Percentiles rank a stretch among this genome's conserved stretches.
Evolutionary conservation across 768 basidiomycete genomes (phyloP).

Genomic region (Kwoniella shandongensis): DNA sequence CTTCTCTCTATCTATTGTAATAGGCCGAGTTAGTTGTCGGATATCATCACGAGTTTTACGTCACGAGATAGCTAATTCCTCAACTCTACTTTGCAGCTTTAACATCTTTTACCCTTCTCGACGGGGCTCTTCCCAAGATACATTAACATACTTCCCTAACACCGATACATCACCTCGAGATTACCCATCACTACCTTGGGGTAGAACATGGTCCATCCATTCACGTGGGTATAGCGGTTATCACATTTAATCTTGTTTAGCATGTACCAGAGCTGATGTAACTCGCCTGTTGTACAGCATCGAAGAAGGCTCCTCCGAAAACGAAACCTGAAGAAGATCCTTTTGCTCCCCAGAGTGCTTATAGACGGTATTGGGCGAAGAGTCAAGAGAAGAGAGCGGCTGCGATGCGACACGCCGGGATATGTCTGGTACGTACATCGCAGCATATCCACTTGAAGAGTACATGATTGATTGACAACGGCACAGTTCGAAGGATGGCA

Average conservation of each 20-base stretch:
- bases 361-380: constrained; percentile 15
- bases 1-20: neutral
- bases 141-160: constrained; percentile 22
- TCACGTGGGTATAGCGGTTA: constrained; percentile 2
- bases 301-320: neutral
- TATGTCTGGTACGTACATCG: constrained; percentile 13
- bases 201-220: constrained; percentile 23
- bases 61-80: neutral
- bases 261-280: neutral
- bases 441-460: neutral
- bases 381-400: constrained; percentile 11
- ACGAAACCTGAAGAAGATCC: constrained; percentile 10
- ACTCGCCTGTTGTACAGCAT: neutral
- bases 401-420: constrained; percentile 18
- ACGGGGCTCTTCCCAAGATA: neutral
- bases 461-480: neutral
- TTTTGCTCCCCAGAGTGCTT: constrained; percentile 5
- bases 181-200: constrained; percentile 27
- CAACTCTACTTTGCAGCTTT: constrained; percentile 1
- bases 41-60: neutral
- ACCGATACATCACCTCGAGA: neutral
- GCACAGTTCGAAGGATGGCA: constrained; percentile 27
- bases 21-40: neutral
- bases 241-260: neutral
- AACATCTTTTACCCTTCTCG: constrained; percentile 13